Conservation (phyloP, 106 monocot species). For the Dendrobium huoshanense region DNA sequence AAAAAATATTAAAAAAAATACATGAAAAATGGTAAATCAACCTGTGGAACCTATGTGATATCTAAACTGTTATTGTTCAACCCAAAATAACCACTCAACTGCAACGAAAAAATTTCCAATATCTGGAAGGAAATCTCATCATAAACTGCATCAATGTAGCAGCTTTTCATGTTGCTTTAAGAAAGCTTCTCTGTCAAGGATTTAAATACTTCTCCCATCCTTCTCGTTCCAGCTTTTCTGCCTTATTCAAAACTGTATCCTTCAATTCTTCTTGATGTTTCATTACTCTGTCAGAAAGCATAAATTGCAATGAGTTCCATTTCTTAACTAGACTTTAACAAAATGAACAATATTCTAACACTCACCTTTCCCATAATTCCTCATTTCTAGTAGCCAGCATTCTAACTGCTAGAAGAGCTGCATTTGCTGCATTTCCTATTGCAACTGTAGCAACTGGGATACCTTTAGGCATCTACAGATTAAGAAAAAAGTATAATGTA, state of each 20-base stretch:
- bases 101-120: too few species aligned
- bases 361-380: slow-evolving; percentile 61
- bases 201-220: slow-evolving; percentile 77
- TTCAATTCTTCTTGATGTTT: slow-evolving; percentile 73
- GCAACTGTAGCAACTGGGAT: slow-evolving; percentile 93
- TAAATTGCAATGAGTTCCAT: neutral
- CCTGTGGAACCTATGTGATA: too few species aligned
- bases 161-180: too few species aligned
- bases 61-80: too few species aligned
- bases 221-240: slow-evolving; percentile 65
- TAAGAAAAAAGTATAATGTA: neutral
- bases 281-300: slow-evolving; percentile 33
- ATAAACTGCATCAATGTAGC: too few species aligned
- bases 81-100: too few species aligned
- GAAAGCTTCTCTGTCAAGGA: slow-evolving; percentile 16
- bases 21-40: too few species aligned
- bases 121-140: neutral
- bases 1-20: too few species aligned
- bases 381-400: slow-evolving; percentile 58
- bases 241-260: slow-evolving; percentile 59
- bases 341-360: neutral
- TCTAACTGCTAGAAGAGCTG: slow-evolving; percentile 68
- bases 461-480: slow-evolving; percentile 86
- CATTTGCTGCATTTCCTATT: slow-evolving; percentile 85
- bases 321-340: neutral